Base-by-base conservation (phyloP, 495 filamentous ascomycete genomes). In the Zalerion maritima region DNA sequence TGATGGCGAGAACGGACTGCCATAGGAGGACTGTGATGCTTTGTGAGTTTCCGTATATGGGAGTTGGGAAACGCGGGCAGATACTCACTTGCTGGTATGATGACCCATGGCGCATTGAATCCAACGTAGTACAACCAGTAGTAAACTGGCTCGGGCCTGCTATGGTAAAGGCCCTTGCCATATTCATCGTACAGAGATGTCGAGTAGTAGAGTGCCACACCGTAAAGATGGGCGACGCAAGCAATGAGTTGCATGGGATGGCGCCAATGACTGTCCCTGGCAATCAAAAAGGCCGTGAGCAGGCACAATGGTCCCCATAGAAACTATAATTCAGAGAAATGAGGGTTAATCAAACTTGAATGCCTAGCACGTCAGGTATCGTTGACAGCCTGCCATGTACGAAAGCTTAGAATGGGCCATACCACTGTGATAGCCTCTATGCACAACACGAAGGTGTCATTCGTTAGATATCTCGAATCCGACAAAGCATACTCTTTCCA, bases 401-500 rank as follows among this genome's bases (percentile, higher is more conserved):
- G 18, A 24, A n/a, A n/a, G n/a, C n/a, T 14, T 15, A 24, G 19
- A 24, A 9, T 26, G 18, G 1, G 8, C 8, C 6, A 36, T 58
- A 87, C 82, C 12, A 71, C 70, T 1, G 84, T 93, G 32, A 93
- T 69, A 10, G 64, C 71, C 58, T 93, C 84, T 54, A 92, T 76
- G 43, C 79, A 82, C 2, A 91, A 57, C 35, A 91, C 81, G 46
- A 91, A 78, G 1, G 71, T 64, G 42, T 93, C 76, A 6, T 69
- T 69, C 3, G 73, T 81, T 46, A 91, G 57, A 40, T 91, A 91
- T 20, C 82, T 69, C 17, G 80, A 85, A 50, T 91, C 82, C 11
- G 79, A 83, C 21, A 78, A 61, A 5, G 79, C 66, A 58, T 91
- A 91, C 46, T 91, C 82, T 43, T 89, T 91, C 82, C 82, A 91